Evolutionary conservation across 192 early-diverging fungal species (phyloP).

Genomic region (Chytriomyces sp.): DNA sequence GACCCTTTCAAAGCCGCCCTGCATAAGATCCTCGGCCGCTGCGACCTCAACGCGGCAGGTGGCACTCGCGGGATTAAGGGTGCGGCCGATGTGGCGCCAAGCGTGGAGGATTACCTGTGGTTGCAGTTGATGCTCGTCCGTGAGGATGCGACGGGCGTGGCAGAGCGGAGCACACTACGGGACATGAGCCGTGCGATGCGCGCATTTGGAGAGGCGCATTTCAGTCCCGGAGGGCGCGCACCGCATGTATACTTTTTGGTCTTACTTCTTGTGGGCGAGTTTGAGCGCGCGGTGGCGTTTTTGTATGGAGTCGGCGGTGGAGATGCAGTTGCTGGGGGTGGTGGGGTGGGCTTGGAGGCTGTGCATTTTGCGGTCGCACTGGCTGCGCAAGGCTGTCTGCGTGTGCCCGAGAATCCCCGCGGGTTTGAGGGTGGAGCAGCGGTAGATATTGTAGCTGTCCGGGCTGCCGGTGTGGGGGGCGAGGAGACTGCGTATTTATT

Average conservation of each 20-base stretch:
- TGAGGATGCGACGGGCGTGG: constrained; percentile 42
- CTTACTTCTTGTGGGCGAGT: constrained; percentile 85
- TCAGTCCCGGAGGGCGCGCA: constrained; percentile 58
- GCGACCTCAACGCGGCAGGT: too few species aligned
- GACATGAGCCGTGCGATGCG: constrained; percentile 65
- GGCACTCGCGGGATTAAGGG: constrained; percentile 56
- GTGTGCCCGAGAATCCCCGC: constrained; percentile 61
- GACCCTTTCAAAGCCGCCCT: constrained; percentile 94
- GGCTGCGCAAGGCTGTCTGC: constrained; percentile 77
- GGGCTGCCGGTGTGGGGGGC: background rate
- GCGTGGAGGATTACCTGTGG: constrained; percentile 96
- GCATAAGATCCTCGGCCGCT: constrained; percentile 88
- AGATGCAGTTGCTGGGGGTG: background rate
- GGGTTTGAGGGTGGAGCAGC: constrained; percentile 38
- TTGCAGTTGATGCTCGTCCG: constrained; percentile 74
- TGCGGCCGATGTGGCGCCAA: constrained; percentile 63
- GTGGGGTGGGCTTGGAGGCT: constrained; percentile 70
- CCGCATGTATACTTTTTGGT: constrained; percentile 73
- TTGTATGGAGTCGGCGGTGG: constrained; percentile 47
- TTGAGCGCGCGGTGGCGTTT: constrained; percentile 85
- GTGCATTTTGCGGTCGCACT: constrained; percentile 88
- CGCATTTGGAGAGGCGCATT: constrained; percentile 71
- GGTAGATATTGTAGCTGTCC: constrained; percentile 10
- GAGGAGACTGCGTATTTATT: constrained; percentile 42
- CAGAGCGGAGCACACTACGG: constrained; percentile 65